A percentile compares a stretch with the other conserved stretches of the same genome.
These are phyloP conservation scores for Globisporangium alternatum DNA, from an alignment of 352 stramenopile genomes.

Conservation along the genomic window DNA sequence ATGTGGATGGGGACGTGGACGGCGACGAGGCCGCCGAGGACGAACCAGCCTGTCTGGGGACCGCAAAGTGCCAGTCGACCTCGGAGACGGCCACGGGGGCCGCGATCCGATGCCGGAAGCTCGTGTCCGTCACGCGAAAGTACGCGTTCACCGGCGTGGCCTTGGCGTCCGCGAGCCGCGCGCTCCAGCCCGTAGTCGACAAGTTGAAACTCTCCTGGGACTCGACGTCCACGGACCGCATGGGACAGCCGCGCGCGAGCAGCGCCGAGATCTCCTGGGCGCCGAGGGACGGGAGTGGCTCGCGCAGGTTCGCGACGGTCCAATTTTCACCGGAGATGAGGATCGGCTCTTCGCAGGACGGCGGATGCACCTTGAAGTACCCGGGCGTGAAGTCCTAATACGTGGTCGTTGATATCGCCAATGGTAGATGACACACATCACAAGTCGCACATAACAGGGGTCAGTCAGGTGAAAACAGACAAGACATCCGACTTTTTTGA, in stretches of 20 bases:
- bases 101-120: constrained; percentile 35
- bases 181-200: constrained; percentile 17
- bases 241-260: constrained; percentile 17
- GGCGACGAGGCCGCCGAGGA: constrained; percentile 11
- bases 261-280: constrained; percentile 16
- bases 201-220: constrained; percentile 23
- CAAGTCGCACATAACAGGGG: constrained; percentile 7
- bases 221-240: constrained; percentile 20
- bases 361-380: constrained; percentile 29
- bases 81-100: constrained; percentile 43
- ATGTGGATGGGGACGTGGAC: background rate
- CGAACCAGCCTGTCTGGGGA: constrained; percentile 15
- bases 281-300: constrained; percentile 39
- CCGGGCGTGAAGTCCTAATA: constrained; percentile 23
- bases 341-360: constrained; percentile 18
- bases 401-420: background rate
- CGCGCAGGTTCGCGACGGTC: constrained; percentile 28
- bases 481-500: background rate
- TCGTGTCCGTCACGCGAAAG: constrained; percentile 47
- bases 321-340: constrained; percentile 13
- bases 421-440: background rate
- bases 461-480: background rate
- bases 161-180: constrained; percentile 15
- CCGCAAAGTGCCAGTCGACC: constrained; percentile 50
- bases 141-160: constrained; percentile 43